A percentile compares a stretch with the other conserved stretches of the same genome.
Conservation (phyloP, 257 asterid species). For the Anisodus acutangulus region DNA sequence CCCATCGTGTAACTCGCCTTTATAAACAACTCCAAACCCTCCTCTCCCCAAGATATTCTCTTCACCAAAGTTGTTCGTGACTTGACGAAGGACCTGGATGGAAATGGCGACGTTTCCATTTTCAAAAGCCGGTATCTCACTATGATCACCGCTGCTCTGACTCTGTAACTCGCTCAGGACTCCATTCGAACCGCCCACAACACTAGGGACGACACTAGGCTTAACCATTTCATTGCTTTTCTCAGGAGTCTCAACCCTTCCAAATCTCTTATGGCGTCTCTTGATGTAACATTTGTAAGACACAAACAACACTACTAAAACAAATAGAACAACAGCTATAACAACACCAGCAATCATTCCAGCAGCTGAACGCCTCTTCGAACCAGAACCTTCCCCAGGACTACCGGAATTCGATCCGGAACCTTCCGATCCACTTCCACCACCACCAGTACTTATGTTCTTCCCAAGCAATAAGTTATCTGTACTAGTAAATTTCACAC, state of each 20-base stretch:
- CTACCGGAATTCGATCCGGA: constrained; percentile 45
- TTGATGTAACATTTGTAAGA: constrained; percentile 66
- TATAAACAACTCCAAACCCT: constrained; percentile 89
- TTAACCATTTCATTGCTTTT: constrained; percentile 61
- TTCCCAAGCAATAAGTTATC: constrained; percentile 71
- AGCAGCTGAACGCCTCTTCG: constrained; percentile 48
- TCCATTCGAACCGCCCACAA: constrained; percentile 43
- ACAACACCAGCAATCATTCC: constrained; percentile 84
- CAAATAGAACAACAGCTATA: constrained; percentile 62
- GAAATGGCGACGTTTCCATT: constrained; percentile 80
- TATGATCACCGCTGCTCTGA: constrained; percentile 78
- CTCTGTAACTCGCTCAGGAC: constrained; percentile 63
- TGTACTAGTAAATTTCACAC: constrained; percentile 47
- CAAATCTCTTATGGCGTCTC: constrained; percentile 58
- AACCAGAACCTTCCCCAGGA: constrained; percentile 38
- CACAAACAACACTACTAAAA: constrained; percentile 68
- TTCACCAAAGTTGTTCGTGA: constrained; percentile 75
- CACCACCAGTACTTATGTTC: constrained; percentile 47
- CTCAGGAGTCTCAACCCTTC: constrained; percentile 61
- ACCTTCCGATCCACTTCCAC: constrained; percentile 43
- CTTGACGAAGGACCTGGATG: constrained; percentile 80
- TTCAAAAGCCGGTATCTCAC: constrained; percentile 66
- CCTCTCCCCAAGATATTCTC: constrained; percentile 80
- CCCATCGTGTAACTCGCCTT: constrained; percentile 92
- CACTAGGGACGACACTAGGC: constrained; percentile 44